These are phyloP conservation scores for Vitis hybrid DNA, from an alignment of 177 flowering plant species.

Conservation along the genomic window DNA sequence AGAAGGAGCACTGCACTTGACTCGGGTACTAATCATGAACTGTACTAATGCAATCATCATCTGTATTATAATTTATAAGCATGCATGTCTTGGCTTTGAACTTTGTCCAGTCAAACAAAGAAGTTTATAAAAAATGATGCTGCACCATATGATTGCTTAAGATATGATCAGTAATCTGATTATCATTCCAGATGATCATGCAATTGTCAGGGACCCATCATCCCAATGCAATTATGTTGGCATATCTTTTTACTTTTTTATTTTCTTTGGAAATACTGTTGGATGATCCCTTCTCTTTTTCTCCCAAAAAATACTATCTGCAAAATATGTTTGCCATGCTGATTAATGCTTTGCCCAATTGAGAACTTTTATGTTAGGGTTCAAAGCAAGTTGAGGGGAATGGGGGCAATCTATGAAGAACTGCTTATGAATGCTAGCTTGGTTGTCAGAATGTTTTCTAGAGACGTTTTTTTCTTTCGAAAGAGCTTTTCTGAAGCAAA, in stretches of 20 bases:
- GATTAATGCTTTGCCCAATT: no score
- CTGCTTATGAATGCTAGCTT: no score
- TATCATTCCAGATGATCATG: conserved; percentile 17
- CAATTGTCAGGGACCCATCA: conserved; percentile 15
- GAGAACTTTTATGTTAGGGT: no score
- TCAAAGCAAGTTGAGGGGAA: no score
- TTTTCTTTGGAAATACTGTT: not conserved
- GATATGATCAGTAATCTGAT: conserved; percentile 3
- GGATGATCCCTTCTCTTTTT: no score
- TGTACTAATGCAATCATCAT: conserved; percentile 7
- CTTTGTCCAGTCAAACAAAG: conserved; percentile 14
- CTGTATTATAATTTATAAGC: not conserved
- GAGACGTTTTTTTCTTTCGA: no score
- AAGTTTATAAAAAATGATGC: not conserved
- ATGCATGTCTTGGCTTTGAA: conserved; percentile 4
- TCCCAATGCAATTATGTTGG: not conserved
- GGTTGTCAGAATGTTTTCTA: no score
- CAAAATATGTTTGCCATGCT: no score
- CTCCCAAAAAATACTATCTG: no score
- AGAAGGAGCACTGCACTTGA: not conserved
- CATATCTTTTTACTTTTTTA: not conserved
- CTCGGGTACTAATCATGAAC: conserved; percentile 17
- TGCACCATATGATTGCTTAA: conserved; percentile 21
- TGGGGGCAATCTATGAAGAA: no score
- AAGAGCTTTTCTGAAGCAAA: no score